Base-by-base conservation (phyloP, 2,329 filamentous ascomycete species). In the Colletotrichum destructivum region DNA sequence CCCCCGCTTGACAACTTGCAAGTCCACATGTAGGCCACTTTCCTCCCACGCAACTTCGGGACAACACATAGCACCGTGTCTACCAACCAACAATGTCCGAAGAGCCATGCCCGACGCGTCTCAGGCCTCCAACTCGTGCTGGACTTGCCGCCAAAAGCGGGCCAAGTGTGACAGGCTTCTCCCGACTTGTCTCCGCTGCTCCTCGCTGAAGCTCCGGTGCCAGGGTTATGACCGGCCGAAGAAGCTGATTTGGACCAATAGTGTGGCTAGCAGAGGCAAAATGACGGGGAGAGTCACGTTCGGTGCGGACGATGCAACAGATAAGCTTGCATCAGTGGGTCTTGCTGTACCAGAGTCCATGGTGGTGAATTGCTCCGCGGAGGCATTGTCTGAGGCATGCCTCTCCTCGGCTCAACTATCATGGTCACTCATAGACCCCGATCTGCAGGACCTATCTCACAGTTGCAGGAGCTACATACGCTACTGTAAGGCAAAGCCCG, bases 141-240 rank as follows among this genome's bases (percentile, higher is more conserved):
- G 55, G 46, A 71, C 63, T 7, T 71, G 68, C 49, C 68, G 68
- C 16, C 56, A 71, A 35, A 71, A 71, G 56, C 68, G 68, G 63
- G 63, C 59, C 62, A 71, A 62, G 42, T 71, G 68, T 49, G 68
- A 71, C 49, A 71, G 63, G n/a, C 68, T 52, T 15, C 51, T 71
- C 18, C 68, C 68, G 12, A 42, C 40, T 11, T 71, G 68, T 26
- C 56, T 67, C 16, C 68, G 68, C 40, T 71, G 68, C 49, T 67
- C 63, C 31, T 62, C 63, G 21, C 51, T 71, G 49, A 71, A 62
- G 63, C 68, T 71, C 21, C 62, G 68, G n/a, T 71, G 68, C 9
- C 49, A 67, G 21, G 68, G 68, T 13, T 71, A 71, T 23, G 56
- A 57, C 18, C 68, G 63, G 42, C 63, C 63, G 23, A 71, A 57